Evolutionary conservation across 1,284 basidiomycete genomes (phyloP).

Genomic region (Trametes hirsuta): DNA sequence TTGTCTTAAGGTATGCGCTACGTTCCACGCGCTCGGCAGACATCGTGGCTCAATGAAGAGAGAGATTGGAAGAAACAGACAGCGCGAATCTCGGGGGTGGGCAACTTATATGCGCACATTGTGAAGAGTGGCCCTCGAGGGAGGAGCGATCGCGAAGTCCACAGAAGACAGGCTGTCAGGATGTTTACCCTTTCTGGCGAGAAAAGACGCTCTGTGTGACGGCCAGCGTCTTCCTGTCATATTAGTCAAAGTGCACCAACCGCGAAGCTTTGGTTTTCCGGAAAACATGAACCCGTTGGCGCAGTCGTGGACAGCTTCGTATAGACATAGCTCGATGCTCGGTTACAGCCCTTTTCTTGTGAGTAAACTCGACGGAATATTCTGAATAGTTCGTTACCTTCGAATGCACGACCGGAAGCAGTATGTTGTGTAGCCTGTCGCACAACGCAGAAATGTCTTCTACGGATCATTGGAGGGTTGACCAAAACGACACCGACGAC

Average conservation of each 20-base stretch:
- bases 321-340: too few relatives aligned
- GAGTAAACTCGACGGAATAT: too few relatives aligned
- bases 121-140: constrained; percentile 4
- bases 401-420: too few relatives aligned
- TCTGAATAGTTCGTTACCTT: too few relatives aligned
- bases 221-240: too few relatives aligned
- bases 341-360: too few relatives aligned
- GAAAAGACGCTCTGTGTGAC: background rate
- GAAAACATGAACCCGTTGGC: background rate
- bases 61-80: background rate
- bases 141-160: background rate
- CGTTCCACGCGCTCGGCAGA: constrained; percentile 23
- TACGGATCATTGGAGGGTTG: too few relatives aligned
- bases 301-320: too few relatives aligned
- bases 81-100: background rate
- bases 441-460: too few relatives aligned
- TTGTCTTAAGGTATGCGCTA: constrained; percentile 38
- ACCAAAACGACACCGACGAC: background rate
- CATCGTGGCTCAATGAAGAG: constrained; percentile 4
- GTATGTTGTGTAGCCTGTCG: too few relatives aligned
- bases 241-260: background rate
- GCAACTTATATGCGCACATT: constrained; percentile 9
- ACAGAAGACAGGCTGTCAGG: constrained; percentile 10
- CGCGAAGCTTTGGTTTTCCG: background rate
- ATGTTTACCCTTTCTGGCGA: constrained; percentile 5